phyloP scores from a whole-genome alignment of 352 stramenopile genomes.

The Aphanomyces euteiches region DNA sequence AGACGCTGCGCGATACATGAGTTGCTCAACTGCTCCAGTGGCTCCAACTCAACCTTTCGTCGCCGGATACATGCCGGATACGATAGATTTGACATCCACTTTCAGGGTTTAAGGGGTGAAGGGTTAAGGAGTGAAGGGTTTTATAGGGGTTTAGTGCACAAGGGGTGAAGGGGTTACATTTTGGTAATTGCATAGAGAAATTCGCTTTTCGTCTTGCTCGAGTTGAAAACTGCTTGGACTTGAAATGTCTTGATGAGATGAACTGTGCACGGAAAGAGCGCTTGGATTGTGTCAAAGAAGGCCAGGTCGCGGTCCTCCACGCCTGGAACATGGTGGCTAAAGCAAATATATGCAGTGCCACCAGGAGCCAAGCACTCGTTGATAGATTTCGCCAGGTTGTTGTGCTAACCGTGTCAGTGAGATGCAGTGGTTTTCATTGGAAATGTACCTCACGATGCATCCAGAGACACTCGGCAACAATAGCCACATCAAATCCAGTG shows the following conservation, averaged over 20 bases:
- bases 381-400: constrained; percentile 46
- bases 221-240: constrained; percentile 45
- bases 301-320: constrained; percentile 48
- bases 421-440: constrained; percentile 1
- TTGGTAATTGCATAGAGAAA: constrained; percentile 50
- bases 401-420: constrained; percentile 30
- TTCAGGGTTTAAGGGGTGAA: no score
- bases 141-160: no score
- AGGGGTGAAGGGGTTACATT: no score
- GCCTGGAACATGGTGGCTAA: constrained; percentile 50
- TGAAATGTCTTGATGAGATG: constrained; percentile 43
- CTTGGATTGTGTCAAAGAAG: constrained; percentile 51
- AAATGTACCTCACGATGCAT: constrained; percentile 43
- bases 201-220: constrained; percentile 42
- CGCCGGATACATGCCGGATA: constrained; percentile 2
- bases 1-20: constrained; percentile 5
- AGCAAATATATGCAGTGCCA: constrained; percentile 48
- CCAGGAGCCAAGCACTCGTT: constrained; percentile 35
- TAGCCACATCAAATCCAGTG: constrained; percentile 40
- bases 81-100: background rate
- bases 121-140: no score
- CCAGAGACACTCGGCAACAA: constrained; percentile 54
- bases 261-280: constrained; percentile 38
- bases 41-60: background rate
- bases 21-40: background rate